A percentile compares a stretch with the other conserved stretches of the same genome.
Conservation (phyloP, 352 stramenopile genomes). For the Phytophthora quininea region DNA sequence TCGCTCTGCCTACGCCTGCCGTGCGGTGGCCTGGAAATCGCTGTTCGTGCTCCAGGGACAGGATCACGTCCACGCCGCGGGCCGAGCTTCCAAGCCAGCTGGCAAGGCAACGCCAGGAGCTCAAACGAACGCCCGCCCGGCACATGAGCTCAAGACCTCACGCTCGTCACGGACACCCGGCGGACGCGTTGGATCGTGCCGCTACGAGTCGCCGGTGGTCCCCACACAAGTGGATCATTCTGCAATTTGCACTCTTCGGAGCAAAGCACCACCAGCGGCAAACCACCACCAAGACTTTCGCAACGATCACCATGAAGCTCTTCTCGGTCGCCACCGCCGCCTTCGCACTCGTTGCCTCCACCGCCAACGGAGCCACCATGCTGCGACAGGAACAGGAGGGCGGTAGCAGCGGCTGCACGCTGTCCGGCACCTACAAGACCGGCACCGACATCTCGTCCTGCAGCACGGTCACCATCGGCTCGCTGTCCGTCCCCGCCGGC, state of each 20-base stretch:
- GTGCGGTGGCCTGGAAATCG: no score
- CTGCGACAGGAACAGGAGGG: constrained; percentile 8
- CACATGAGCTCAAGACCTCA: no score
- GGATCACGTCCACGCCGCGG: no score
- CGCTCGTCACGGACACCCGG: no score
- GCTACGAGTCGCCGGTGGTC: constrained; percentile 3
- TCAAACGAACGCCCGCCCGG: no score
- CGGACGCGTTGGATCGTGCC: neutral
- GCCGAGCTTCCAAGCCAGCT: no score
- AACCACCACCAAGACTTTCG: neutral
- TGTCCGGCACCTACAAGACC: constrained; percentile 37
- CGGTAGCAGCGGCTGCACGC: constrained; percentile 19
- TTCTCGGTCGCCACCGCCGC: neutral
- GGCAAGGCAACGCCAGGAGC: no score
- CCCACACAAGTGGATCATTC: neutral
- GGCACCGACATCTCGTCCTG: constrained; percentile 38
- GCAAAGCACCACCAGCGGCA: neutral
- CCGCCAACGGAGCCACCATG: neutral
- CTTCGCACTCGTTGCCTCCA: neutral
- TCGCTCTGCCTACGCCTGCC: no score
- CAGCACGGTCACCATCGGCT: constrained; percentile 27
- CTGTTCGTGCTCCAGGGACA: no score
- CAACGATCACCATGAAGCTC: constrained; percentile 6
- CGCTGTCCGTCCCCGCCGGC: constrained; percentile 35
- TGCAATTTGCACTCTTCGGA: constrained; percentile 2